A percentile compares a stretch with the other conserved stretches of the same genome.
Conservation (phyloP, 768 basidiomycete genomes). For the Russula sp. region DNA sequence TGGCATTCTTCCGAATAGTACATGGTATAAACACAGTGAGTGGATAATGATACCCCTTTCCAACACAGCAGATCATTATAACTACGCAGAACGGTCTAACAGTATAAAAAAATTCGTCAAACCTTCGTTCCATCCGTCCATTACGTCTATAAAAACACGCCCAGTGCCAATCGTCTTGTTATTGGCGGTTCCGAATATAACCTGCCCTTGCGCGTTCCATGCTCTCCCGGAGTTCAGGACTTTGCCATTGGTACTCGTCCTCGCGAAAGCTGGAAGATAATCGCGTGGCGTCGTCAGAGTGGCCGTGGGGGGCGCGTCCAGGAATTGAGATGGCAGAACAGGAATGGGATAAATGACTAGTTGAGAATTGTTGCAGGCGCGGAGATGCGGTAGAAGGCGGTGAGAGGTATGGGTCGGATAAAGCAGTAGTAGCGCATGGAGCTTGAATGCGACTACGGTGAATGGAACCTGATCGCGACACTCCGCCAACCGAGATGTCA, state of each 20-base stretch:
- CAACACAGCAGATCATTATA: background rate
- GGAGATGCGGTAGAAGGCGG: conserved; percentile 25
- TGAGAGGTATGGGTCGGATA: conserved; percentile 27
- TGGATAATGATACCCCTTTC: background rate
- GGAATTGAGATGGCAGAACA: conserved; percentile 27
- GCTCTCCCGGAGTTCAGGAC: conserved; percentile 57
- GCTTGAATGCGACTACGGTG: conserved; percentile 19
- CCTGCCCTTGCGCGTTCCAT: conserved; percentile 61
- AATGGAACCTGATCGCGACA: conserved; percentile 25
- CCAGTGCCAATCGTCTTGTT: background rate
- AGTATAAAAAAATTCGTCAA: background rate
- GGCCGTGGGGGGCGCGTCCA: conserved; percentile 21
- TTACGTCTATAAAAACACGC: background rate
- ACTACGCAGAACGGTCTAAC: background rate
- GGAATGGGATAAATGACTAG: conserved; percentile 24
- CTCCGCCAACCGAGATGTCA: conserved; percentile 3
- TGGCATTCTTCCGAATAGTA: background rate
- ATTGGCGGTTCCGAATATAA: conserved; percentile 21
- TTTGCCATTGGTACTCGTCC: conserved; percentile 47
- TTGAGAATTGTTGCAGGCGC: conserved; percentile 6
- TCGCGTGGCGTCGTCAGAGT: conserved; percentile 16
- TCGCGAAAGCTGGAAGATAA: conserved; percentile 32
- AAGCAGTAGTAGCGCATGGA: conserved; percentile 22
- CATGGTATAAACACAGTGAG: conserved; percentile 7
- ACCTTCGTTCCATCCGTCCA: background rate